Conservation (phyloP, 75 land plant genomes). For the Chamaecyparis obtusa region DNA sequence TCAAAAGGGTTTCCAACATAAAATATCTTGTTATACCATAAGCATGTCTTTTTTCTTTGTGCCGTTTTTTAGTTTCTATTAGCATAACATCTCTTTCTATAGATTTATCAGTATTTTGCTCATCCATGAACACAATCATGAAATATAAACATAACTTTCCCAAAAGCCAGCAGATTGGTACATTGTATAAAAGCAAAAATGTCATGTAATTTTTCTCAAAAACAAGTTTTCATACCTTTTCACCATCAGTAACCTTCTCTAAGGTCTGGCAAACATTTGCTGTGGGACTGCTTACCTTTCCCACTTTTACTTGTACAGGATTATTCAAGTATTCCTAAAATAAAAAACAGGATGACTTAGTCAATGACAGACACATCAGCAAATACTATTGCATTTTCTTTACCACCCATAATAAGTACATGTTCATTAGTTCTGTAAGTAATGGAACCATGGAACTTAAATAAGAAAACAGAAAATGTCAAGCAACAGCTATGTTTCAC, state of each 20-base stretch:
- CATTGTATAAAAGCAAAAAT: background rate
- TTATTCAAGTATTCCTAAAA: constrained; percentile 51
- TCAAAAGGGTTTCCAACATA: background rate
- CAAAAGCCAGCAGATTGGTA: background rate
- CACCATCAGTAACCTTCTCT: constrained; percentile 63
- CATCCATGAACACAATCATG: background rate
- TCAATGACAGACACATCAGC: background rate
- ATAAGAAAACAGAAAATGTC: background rate
- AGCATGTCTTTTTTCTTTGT: too few relatives aligned
- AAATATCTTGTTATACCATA: background rate
- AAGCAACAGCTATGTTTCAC: background rate
- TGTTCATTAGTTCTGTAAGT: background rate
- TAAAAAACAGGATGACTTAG: background rate
- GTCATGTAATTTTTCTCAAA: background rate
- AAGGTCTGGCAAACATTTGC: constrained; percentile 67
- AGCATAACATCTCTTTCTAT: too few relatives aligned
- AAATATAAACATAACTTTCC: background rate
- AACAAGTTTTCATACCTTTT: constrained; percentile 36
- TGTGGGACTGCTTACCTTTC: constrained; percentile 79
- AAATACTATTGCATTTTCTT: background rate
- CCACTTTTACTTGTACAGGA: constrained; percentile 77
- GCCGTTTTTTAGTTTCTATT: too few relatives aligned
- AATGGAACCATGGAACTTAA: background rate
- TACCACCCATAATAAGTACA: background rate
- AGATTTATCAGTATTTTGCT: too few relatives aligned